Conservation (phyloP, 768 basidiomycete genomes). For the Tephrocybe sp. region DNA sequence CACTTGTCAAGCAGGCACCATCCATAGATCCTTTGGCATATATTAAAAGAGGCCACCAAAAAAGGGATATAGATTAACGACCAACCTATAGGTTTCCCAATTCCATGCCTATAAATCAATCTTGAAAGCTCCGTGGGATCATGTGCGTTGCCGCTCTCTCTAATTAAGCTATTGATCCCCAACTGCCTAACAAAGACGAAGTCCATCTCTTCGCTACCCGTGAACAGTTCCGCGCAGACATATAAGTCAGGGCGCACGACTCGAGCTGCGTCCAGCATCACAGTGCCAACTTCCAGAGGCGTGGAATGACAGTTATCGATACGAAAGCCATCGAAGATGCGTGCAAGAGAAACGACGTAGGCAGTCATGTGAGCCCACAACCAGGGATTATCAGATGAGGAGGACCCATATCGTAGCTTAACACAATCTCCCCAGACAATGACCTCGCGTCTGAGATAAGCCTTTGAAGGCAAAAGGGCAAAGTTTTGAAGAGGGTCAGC, state of each 20-base stretch:
- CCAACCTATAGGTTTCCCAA: constrained; percentile 90
- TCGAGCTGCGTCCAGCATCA: constrained; percentile 88
- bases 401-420: constrained; percentile 90
- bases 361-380: constrained; percentile 88
- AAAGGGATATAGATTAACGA: neutral
- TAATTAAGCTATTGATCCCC: constrained; percentile 90
- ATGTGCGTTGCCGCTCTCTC: constrained; percentile 91
- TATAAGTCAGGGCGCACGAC: constrained; percentile 91
- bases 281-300: constrained; percentile 93
- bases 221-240: constrained; percentile 95
- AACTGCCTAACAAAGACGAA: constrained; percentile 85
- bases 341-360: constrained; percentile 81
- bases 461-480: constrained; percentile 87
- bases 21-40: constrained; percentile 87
- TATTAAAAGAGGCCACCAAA: neutral
- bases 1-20: constrained; percentile 71
- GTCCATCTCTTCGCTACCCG: constrained; percentile 94
- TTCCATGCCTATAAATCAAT: constrained; percentile 83
- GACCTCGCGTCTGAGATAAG: constrained; percentile 93
- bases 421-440: constrained; percentile 99
- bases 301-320: constrained; percentile 99
- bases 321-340: constrained; percentile 90
- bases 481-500: constrained; percentile 95
- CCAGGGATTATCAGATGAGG: constrained; percentile 84
- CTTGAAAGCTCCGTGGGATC: constrained; percentile 91